Conservation (phyloP, 345 rosid species). For the Euclidium syriacum region DNA sequence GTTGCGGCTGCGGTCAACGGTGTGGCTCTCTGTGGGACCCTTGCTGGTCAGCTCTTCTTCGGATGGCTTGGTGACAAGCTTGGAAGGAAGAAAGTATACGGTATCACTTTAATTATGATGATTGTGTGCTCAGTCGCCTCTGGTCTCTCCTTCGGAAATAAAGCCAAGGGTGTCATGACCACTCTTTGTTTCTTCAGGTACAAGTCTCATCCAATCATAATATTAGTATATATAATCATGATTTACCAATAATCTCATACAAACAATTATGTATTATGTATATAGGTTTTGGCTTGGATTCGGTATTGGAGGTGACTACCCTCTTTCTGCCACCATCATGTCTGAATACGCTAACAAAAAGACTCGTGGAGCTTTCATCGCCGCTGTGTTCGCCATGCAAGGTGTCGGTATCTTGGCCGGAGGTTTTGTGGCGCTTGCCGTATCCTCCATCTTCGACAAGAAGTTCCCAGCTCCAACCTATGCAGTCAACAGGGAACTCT, state of each 20-base stretch:
- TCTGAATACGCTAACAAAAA: constrained; percentile 27
- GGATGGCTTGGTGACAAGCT: no score
- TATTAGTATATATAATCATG: no score
- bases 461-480: constrained; percentile 14
- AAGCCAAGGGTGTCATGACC: constrained; percentile 16
- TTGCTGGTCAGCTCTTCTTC: no score
- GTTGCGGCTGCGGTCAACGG: constrained; percentile 44
- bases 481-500: not conserved
- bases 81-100: no score
- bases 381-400: constrained; percentile 31
- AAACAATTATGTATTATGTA: no score
- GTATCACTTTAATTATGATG: no score
- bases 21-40: constrained; percentile 43
- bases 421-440: constrained; percentile 16
- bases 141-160: no score
- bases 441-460: constrained; percentile 20
- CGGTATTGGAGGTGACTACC: constrained; percentile 25
- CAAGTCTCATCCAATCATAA: no score
- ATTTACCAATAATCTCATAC: no score
- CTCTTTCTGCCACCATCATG: constrained; percentile 31
- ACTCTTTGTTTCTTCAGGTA: constrained; percentile 31
- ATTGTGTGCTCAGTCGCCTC: no score
- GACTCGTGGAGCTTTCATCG: constrained; percentile 21
- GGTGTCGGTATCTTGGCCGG: constrained; percentile 26
- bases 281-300: constrained; percentile 36